phyloP scores from a whole-genome alignment of 345 rosid genomes.

The Aethionema arabicum region DNA sequence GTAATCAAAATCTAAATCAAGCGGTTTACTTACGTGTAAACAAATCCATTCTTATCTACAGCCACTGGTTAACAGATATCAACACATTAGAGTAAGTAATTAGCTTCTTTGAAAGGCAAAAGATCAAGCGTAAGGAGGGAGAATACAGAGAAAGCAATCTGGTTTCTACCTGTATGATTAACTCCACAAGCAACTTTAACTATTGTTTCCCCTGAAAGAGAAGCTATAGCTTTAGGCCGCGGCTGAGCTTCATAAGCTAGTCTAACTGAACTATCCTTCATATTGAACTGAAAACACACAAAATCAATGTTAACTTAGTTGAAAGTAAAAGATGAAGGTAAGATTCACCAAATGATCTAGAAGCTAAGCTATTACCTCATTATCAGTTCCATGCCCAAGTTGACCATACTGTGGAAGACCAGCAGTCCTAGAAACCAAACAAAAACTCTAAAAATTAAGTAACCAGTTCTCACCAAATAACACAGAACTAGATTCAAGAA shows the following conservation, averaged over 20 bases:
- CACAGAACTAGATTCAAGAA: slow-evolving; percentile 39
- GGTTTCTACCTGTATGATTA: slow-evolving; percentile 81
- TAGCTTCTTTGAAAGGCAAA: slow-evolving; percentile 2
- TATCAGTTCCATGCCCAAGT: slow-evolving; percentile 99
- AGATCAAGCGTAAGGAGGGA: not conserved
- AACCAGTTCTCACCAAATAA: not conserved
- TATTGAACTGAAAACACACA: slow-evolving; percentile 60
- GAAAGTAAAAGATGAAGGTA: not conserved
- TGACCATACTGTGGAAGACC: slow-evolving; percentile 99
- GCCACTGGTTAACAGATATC: slow-evolving; percentile 64
- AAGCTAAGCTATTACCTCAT: slow-evolving; percentile 53
- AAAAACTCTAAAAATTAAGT: slow-evolving; percentile 30
- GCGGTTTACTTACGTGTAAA: slow-evolving; percentile 78
- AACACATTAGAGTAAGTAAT: slow-evolving; percentile 4
- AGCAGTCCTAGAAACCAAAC: slow-evolving; percentile 67
- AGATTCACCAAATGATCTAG: no score
- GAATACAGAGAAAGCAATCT: slow-evolving; percentile 3
- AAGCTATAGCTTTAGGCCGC: slow-evolving; percentile 73
- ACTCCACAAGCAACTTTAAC: slow-evolving; percentile 95
- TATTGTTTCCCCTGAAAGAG: slow-evolving; percentile 77
- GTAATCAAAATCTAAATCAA: not conserved
- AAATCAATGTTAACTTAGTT: slow-evolving; percentile 9
- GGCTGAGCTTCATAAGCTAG: slow-evolving; percentile 97
- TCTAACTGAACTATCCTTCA: slow-evolving; percentile 87
- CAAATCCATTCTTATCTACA: slow-evolving; percentile 80